phyloP scores from a whole-genome alignment of 306 rosid species.

The Acacia acuminata region DNA sequence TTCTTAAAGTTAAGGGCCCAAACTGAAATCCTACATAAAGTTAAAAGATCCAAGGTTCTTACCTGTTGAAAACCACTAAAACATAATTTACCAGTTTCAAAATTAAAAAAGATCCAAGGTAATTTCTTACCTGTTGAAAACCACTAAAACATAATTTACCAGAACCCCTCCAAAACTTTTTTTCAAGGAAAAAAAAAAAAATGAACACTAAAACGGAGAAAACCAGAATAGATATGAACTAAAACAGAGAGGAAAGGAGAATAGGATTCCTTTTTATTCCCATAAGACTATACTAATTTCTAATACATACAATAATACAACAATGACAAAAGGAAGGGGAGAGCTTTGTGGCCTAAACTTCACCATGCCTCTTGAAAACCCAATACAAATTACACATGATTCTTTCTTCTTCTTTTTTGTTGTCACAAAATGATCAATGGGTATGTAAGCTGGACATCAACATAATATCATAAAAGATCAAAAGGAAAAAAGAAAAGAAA shows the following conservation, averaged over 20 bases:
- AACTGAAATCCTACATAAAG: too few species aligned
- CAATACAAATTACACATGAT: conserved; percentile 36
- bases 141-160: too few species aligned
- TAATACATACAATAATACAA: conserved; percentile 41
- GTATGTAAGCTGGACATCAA: conserved; percentile 41
- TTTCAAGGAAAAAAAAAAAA: too few species aligned
- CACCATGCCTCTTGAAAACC: conserved; percentile 42
- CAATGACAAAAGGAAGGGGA: conserved; percentile 45
- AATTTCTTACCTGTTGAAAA: too few species aligned
- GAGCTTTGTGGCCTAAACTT: conserved; percentile 44
- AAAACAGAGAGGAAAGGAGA: background rate
- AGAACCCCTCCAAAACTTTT: too few species aligned
- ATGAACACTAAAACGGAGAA: background rate
- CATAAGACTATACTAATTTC: conserved; percentile 45
- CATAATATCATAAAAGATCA: conserved; percentile 35
- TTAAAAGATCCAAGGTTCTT: too few species aligned
- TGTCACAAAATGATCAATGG: conserved; percentile 45
- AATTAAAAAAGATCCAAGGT: accelerated
- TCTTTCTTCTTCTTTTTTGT: conserved; percentile 29
- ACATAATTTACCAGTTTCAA: too few species aligned
- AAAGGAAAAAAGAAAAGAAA: background rate
- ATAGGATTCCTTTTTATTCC: conserved; percentile 40
- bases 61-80: too few species aligned
- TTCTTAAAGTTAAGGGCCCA: too few species aligned
- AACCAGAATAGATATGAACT: background rate